phyloP scores from a whole-genome alignment of 768 basidiomycete genomes.

The Vararia minispora region DNA sequence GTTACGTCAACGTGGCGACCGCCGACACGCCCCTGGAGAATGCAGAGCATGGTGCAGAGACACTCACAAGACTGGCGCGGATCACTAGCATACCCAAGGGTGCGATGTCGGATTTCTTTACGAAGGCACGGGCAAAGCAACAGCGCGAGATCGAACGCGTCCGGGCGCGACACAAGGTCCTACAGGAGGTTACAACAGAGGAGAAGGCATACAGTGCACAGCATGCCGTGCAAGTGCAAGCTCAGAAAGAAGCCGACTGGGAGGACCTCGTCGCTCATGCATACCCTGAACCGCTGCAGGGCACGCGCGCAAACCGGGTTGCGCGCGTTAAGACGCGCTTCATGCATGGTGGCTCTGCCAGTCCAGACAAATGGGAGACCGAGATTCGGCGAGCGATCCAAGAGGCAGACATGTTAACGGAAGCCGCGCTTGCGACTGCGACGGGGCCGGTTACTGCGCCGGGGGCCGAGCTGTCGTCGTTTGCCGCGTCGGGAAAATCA shows the following conservation, averaged over 20 bases:
- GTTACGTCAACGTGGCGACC: conserved; percentile 31
- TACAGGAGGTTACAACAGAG: conserved; percentile 19
- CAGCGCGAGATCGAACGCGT: conserved; percentile 31
- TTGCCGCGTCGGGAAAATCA: conserved; percentile 38
- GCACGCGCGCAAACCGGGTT: conserved; percentile 38
- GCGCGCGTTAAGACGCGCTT: conserved; percentile 45
- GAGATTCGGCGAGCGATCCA: conserved; percentile 45
- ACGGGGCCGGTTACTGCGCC: conserved; percentile 11
- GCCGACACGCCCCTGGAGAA: conserved; percentile 39
- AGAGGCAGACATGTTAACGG: conserved; percentile 40
- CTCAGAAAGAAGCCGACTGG: conserved; percentile 49
- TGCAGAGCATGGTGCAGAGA: conserved; percentile 26
- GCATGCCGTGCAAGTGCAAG: conserved; percentile 1
- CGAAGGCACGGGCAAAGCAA: conserved; percentile 27
- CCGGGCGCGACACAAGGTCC: conserved; percentile 27
- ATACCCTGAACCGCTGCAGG: conserved; percentile 41
- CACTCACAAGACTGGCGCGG: conserved; percentile 37
- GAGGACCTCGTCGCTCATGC: conserved; percentile 39
- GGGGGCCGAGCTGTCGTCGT: conserved; percentile 13
- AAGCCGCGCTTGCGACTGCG: conserved; percentile 29
- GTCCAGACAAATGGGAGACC: conserved; percentile 48
- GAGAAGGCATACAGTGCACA: too few relatives aligned
- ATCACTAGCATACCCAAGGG: conserved; percentile 45
- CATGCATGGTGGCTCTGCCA: conserved; percentile 42
- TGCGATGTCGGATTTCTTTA: conserved; percentile 35